Base-by-base conservation (phyloP, 2,329 filamentous ascomycete species). In the Pseudocercospora macadamiae region DNA sequence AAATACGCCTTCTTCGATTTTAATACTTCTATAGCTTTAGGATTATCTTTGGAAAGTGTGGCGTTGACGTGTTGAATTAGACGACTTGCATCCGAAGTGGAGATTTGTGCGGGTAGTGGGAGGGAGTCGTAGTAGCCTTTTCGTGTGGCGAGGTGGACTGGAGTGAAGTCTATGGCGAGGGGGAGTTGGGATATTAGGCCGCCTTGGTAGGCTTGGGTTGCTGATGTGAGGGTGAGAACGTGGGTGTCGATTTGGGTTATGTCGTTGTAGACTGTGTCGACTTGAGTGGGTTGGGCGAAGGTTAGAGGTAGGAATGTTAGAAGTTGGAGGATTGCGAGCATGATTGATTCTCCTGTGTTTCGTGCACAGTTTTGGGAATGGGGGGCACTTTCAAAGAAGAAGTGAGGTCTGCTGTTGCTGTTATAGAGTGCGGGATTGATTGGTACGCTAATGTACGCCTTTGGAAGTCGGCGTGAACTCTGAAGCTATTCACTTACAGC, bases 51-150 rank as follows among this genome's bases (percentile, higher is more conserved):
- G 10, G 55, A 45, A 4, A 64, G 55, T 3, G 57, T 63, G 5
- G 18, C 21, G 30, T 63, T 61, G 42, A 65, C 60, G 30, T 65
- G 57, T 1, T 61, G 47, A 36, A 65, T 63, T 3, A 63, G 30
- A 12, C 39, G 49, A 14, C 42, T n/a, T 4, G 57, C 55, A 28
- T 65, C 63, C 3, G 51, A 32, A n/a, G 36, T 30, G 3, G 54
- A 51, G 6, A 65, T 54, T 9, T 48, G 52, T n/a, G 16, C 12
- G 2, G 60, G 60, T 2, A 65, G 42, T 7, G 32, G 10, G 21
- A 58, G 54, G 12, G 54, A 49, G 23, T 59, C 55, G 51, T 63
- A 64, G 57, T 59, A 65, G 34, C 57, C 60, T 59, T 61, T 61
- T 2, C 60, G 47, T 4, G 57, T 63, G 21, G 63, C 60, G 44